A percentile compares a stretch with the other conserved stretches of the same genome.
Evolutionary conservation across 1,139 yeast species (phyloP).

Genomic region (Yamadazyma membranifaciens): DNA sequence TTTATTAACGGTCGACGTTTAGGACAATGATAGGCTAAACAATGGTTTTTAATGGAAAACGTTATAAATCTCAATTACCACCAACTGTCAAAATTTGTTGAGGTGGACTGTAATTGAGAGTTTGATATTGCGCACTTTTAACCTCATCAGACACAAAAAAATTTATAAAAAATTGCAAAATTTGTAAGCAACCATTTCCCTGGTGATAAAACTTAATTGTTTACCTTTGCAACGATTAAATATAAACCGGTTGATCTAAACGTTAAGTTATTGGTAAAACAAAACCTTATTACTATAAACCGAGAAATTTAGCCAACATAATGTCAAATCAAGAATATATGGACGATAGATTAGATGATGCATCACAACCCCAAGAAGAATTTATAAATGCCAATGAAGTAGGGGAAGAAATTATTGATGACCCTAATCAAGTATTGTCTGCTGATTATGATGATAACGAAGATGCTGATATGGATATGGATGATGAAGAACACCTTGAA

Average conservation of each 20-base stretch:
- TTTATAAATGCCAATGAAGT: conserved; percentile 57
- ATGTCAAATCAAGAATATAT: conserved; percentile 4
- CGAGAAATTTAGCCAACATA: no score
- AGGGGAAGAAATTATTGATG: conserved; percentile 53
- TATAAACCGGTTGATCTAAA: neutral
- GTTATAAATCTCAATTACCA: neutral
- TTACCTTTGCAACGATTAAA: neutral
- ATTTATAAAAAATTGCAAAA: conserved; percentile 5
- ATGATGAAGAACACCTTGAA: conserved; percentile 34
- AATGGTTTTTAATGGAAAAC: neutral
- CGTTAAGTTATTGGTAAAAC: neutral
- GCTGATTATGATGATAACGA: conserved; percentile 37
- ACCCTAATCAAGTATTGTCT: conserved; percentile 33
- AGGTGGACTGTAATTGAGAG: neutral
- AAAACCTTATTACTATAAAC: conserved; percentile 1
- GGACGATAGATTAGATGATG: conserved; percentile 4
- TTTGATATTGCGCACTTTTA: neutral
- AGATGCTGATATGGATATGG: conserved; percentile 28
- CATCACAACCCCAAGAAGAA: conserved; percentile 37
- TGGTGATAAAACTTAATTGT: neutral
- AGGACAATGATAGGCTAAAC: no score
- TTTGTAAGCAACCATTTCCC: conserved; percentile 6
- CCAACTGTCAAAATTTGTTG: neutral
- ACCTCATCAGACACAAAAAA: conserved; percentile 5
- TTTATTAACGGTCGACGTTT: no score